phyloP scores from a whole-genome alignment of 2,329 filamentous ascomycete species.

The Phialophora chinensis region DNA sequence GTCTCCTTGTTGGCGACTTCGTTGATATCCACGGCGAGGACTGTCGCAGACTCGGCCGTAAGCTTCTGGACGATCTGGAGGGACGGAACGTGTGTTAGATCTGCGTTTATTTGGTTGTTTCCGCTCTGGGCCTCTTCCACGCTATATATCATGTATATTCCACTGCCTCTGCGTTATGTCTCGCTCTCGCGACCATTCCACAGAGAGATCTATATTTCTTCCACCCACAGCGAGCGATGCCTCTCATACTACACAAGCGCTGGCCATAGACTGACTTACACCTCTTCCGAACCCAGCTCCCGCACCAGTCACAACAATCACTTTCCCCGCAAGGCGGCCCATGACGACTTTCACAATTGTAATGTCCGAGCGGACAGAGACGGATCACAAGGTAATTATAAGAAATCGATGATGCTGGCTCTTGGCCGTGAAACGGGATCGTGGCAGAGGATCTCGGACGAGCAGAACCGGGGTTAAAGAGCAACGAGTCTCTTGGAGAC shows the following conservation, averaged over 20 bases:
- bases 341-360: neutral
- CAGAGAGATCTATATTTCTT: neutral
- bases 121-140: neutral
- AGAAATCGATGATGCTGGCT: neutral
- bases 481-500: too few species aligned
- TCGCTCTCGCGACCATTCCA: neutral
- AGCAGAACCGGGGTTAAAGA: too few species aligned
- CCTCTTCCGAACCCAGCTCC: neutral
- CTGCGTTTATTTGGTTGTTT: neutral
- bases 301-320: neutral
- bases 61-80: constrained; percentile 30
- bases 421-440: neutral
- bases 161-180: neutral
- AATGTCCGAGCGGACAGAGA: neutral
- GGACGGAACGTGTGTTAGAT: neutral
- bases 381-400: neutral
- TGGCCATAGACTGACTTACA: neutral
- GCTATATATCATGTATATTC: neutral
- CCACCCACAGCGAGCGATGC: too few species aligned
- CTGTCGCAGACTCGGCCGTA: constrained; percentile 27
- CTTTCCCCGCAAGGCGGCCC: neutral
- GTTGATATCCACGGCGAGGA: constrained; percentile 32
- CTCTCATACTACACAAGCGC: neutral
- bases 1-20: constrained; percentile 15
- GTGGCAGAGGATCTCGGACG: neutral